Percentiles rank a stretch among this genome's conserved stretches.
These are phyloP conservation scores for Botrytis aclada DNA, from an alignment of 2,329 filamentous ascomycete species.

Conservation along the genomic window DNA sequence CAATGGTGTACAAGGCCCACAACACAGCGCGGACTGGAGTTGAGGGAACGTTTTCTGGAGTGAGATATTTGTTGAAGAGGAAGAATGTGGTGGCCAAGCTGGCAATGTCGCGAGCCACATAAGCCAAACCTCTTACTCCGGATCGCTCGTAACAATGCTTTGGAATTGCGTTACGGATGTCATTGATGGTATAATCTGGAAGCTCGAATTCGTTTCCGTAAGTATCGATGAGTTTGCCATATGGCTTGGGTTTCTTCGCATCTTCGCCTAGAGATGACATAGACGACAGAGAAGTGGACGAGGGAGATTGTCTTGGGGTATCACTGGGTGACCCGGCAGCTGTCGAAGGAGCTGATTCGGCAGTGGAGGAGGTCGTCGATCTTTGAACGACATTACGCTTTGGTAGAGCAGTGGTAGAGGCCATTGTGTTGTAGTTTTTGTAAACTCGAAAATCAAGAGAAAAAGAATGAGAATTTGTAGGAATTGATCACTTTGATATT, in stretches of 20 bases:
- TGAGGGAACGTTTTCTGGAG: slow-evolving; percentile 76
- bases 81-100: slow-evolving; percentile 76
- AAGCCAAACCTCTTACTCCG: slow-evolving; percentile 68
- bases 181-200: slow-evolving; percentile 95
- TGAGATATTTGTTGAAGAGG: slow-evolving; percentile 85
- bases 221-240: slow-evolving; percentile 76
- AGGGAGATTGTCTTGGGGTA: slow-evolving; percentile 63
- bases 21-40: slow-evolving; percentile 61
- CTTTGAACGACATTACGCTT: slow-evolving; percentile 29
- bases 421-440: slow-evolving; percentile 29
- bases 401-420: slow-evolving; percentile 36
- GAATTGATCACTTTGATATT: not conserved
- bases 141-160: slow-evolving; percentile 96
- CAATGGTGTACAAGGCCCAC: slow-evolving; percentile 62
- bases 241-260: slow-evolving; percentile 40
- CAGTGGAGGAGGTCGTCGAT: slow-evolving; percentile 33
- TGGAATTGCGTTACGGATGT: slow-evolving; percentile 94
- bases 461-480: not conserved
- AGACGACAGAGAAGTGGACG: slow-evolving; percentile 89
- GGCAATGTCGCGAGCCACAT: slow-evolving; percentile 78
- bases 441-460: not conserved
- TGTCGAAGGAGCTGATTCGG: slow-evolving; percentile 48
- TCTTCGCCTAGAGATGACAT: slow-evolving; percentile 64
- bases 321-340: slow-evolving; percentile 56
- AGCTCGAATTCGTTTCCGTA: slow-evolving; percentile 94